These are phyloP conservation scores for Boletus pseudopeckii DNA, from an alignment of 768 basidiomycete genomes.

Conservation along the genomic window DNA sequence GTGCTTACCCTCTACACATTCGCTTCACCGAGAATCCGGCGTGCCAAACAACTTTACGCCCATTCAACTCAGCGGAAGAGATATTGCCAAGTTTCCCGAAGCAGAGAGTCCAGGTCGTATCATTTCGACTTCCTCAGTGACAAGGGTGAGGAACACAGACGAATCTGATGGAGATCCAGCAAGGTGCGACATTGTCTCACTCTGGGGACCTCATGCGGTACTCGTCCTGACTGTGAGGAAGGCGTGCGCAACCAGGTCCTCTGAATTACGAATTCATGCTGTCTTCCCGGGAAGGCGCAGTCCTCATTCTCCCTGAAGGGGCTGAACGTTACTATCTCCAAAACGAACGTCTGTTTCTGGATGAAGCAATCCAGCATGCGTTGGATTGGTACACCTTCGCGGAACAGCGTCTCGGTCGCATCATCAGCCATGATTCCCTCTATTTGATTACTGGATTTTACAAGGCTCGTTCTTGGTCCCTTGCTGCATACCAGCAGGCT, in stretches of 20 bases:
- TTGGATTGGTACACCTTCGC: constrained; percentile 30
- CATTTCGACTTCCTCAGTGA: constrained; percentile 11
- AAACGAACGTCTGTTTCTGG: constrained; percentile 18
- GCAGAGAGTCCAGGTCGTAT: constrained; percentile 10
- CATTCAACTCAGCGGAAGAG: constrained; percentile 12
- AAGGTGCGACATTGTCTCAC: not conserved
- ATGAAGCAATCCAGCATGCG: constrained; percentile 20
- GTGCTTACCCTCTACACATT: constrained; percentile 28
- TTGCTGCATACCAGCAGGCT: constrained; percentile 16
- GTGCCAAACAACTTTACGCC: constrained; percentile 29
- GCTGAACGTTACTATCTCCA: constrained; percentile 22
- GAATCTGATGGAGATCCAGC: not conserved
- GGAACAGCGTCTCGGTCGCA: constrained; percentile 15
- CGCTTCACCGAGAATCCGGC: constrained; percentile 4
- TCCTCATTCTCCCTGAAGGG: constrained; percentile 33
- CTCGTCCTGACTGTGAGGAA: not conserved
- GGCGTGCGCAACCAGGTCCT: not conserved
- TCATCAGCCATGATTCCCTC: constrained; percentile 20
- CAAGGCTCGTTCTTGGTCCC: constrained; percentile 25
- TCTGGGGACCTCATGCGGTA: not conserved
- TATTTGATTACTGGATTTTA: constrained; percentile 22
- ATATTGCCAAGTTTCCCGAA: constrained; percentile 6
- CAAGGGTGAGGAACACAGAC: not conserved
- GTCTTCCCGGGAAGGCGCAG: constrained; percentile 27
- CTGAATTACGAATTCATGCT: constrained; percentile 12